Conservation (phyloP, 805 yeast genomes). For the Vanderwaltozyma polyspora region DNA sequence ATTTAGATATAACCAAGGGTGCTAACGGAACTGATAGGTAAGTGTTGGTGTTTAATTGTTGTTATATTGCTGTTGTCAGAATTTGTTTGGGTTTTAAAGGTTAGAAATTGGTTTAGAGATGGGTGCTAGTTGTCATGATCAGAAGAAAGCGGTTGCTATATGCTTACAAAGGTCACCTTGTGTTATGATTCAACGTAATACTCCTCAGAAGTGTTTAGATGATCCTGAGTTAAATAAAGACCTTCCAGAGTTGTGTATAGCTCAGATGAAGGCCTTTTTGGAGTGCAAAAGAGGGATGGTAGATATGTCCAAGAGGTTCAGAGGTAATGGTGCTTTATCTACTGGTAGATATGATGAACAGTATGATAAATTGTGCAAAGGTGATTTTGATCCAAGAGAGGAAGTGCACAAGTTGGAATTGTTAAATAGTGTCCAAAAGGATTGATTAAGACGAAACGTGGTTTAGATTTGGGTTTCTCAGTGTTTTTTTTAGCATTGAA, state of each 20-base stretch:
- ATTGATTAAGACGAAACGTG: constrained; percentile 7
- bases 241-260: constrained; percentile 78
- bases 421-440: constrained; percentile 42
- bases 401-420: constrained; percentile 65
- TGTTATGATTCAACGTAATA: constrained; percentile 79
- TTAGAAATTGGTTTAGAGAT: too few species aligned
- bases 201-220: constrained; percentile 79
- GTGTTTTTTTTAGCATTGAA: too few species aligned
- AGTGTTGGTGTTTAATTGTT: too few species aligned
- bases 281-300: constrained; percentile 87
- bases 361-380: constrained; percentile 64
- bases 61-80: too few species aligned
- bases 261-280: constrained; percentile 73
- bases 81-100: too few species aligned
- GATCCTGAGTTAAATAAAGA: constrained; percentile 66
- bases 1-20: too few species aligned
- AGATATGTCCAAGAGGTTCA: constrained; percentile 81
- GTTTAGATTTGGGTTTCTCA: background rate
- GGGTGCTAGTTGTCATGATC: constrained; percentile 87
- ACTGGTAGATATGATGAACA: constrained; percentile 90
- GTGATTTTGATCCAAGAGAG: constrained; percentile 71
- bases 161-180: constrained; percentile 96
- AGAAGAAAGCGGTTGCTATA: constrained; percentile 87
- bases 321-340: constrained; percentile 88
- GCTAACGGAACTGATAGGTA: too few species aligned